Evolutionary conservation across 805 yeast species (phyloP).

Genomic region (Hanseniaspora singularis): DNA sequence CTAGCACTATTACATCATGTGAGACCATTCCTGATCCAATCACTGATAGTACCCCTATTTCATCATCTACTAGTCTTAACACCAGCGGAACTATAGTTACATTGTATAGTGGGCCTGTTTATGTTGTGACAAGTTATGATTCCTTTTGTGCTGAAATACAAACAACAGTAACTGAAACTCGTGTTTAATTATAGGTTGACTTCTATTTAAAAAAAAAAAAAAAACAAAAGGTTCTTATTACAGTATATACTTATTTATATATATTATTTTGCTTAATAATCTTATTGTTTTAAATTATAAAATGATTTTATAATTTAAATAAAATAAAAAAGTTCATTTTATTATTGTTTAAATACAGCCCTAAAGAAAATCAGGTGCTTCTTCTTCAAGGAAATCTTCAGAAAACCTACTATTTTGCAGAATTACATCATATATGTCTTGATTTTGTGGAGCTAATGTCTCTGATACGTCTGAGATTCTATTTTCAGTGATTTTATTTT

Average conservation of each 20-base stretch:
- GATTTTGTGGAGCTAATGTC: too few relatives aligned
- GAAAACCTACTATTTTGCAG: not conserved
- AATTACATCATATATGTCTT: not conserved
- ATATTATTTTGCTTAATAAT: too few relatives aligned
- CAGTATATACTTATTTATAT: too few relatives aligned
- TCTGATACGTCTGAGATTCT: too few relatives aligned
- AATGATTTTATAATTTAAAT: not conserved
- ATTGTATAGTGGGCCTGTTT: constrained; percentile 4
- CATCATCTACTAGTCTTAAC: not conserved
- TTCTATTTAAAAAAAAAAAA: too few relatives aligned
- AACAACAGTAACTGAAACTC: not conserved
- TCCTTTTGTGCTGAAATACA: not conserved
- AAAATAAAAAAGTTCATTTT: not conserved
- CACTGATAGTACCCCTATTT: not conserved
- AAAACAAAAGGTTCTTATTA: too few relatives aligned
- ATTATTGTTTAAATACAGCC: not conserved
- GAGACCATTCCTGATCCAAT: constrained; percentile 3
- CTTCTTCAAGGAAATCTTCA: not conserved
- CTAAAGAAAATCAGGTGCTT: constrained; percentile 12
- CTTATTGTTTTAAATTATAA: not conserved
- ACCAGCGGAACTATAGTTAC: constrained; percentile 6
- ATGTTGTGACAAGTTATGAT: constrained; percentile 2
- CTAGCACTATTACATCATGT: not conserved
- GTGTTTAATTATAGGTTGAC: not conserved
- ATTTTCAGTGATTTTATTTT: too few relatives aligned